phyloP scores from a whole-genome alignment of 306 rosid genomes.

The Cicer chorassanicum region DNA sequence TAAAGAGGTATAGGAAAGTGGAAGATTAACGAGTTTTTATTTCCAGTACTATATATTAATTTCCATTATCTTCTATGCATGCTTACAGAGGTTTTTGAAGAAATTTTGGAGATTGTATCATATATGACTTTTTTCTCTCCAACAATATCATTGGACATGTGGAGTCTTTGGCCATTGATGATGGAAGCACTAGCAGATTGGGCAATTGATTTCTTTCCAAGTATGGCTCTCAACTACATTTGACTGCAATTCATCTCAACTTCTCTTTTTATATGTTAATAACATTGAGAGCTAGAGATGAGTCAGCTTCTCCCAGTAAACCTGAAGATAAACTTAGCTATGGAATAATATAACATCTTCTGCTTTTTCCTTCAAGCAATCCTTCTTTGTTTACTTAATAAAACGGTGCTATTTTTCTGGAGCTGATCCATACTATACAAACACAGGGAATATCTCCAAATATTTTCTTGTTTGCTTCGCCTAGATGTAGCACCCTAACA shows the following conservation, averaged over 20 bases:
- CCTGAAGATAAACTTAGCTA: constrained; percentile 22
- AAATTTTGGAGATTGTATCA: constrained; percentile 89
- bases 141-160: constrained; percentile 87
- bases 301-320: constrained; percentile 1
- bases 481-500: constrained; percentile 1
- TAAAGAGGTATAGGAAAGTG: too few relatives aligned
- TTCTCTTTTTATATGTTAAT: constrained; percentile 13
- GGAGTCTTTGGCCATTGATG: constrained; percentile 98
- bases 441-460: constrained; percentile 15
- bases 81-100: constrained; percentile 97
- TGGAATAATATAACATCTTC: background rate
- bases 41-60: background rate
- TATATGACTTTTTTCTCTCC: constrained; percentile 96
- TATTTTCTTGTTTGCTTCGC: constrained; percentile 23
- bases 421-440: constrained; percentile 19
- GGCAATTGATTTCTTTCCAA: constrained; percentile 94
- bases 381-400: background rate
- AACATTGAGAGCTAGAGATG: constrained; percentile 13
- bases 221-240: constrained; percentile 53
- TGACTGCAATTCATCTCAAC: constrained; percentile 26
- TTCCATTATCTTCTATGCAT: constrained; percentile 24
- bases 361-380: constrained; percentile 2
- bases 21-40: too few relatives aligned
- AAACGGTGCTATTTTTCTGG: constrained; percentile 25
- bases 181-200: constrained; percentile 89